Base-by-base conservation (phyloP, 2,329 filamentous ascomycete species). In the Ophiosphaerella herpotricha region DNA sequence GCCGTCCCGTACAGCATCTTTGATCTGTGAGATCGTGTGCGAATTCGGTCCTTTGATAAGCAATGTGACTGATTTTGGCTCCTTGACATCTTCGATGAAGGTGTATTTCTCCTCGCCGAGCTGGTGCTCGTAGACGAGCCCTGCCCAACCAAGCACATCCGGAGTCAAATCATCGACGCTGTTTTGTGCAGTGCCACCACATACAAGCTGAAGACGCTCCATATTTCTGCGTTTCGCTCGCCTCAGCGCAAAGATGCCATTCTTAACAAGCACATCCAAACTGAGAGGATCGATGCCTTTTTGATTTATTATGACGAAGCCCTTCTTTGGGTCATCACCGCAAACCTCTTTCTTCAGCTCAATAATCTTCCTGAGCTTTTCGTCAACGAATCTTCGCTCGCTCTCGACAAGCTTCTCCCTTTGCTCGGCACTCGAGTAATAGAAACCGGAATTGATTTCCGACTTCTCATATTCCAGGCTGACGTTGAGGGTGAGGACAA, bases 91-190 rank as follows among this genome's bases (percentile, higher is more conserved):
- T 77, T 99, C 94, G 54, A 99, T 83, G 72, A 99, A 99, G 5
- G 94, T 99, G 79, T 90, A 99, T 80, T 99, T 99, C 81, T 99
- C 94, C 81, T 99, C 94, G 55, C 94, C 94, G 8, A 99, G 82
- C 63, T 93, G 90, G 76, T 99, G 93, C 80, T 99, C 94, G 73
- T 99, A 97, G 50, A 99, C 94, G 41, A 90, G 84, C 46, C 94
- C 94, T 44, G 94, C 94, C 92, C 93, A 99, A 57, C 94, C 94
- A 46, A 99, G 86, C 52, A 93, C 82, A 39, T 96, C 91, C 2
- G 91, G 88, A 4, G 87, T 85, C 55, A 99, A 78, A 67, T 97
- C 94, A 35, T 99, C 94, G 5, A 97, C 93, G 66, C 90, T 96
- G 83, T 99, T 99, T 77, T 97, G 93, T 46, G 94, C 87, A 45